Conservation (phyloP, 2,329 filamentous ascomycete genomes). For the Aspergillus fischeri region DNA sequence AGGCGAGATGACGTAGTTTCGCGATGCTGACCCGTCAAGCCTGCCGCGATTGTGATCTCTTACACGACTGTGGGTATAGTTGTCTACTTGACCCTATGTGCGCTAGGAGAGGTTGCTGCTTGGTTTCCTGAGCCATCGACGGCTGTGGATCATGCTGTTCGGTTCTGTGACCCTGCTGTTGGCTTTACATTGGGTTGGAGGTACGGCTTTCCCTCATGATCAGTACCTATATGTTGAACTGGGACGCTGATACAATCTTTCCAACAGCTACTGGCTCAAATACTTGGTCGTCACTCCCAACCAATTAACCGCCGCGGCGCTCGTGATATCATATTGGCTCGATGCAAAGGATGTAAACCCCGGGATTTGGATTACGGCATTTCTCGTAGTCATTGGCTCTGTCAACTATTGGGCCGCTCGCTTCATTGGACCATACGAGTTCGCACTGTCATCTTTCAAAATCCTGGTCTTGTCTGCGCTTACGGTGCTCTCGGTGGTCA, state of each 20-base stretch:
- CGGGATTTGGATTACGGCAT: conserved; percentile 71
- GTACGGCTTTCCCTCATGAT: conserved; percentile 33
- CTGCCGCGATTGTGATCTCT: conserved; percentile 34
- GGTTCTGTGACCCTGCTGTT: conserved; percentile 74
- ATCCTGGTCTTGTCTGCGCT: conserved; percentile 61
- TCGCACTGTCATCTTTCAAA: conserved; percentile 58
- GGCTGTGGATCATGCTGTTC: conserved; percentile 72
- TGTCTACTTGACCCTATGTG: conserved; percentile 73
- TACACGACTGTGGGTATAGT: conserved; percentile 42
- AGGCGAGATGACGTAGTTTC: background rate
- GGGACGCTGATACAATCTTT: conserved; percentile 8
- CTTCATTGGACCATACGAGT: conserved; percentile 63
- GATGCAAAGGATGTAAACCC: conserved; percentile 62
- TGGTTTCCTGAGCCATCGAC: conserved; percentile 72
- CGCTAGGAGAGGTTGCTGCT: conserved; percentile 74
- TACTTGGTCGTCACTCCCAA: conserved; percentile 84
- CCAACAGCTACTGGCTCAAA: conserved; percentile 55
- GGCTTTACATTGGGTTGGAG: conserved; percentile 73
- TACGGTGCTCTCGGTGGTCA: conserved; percentile 60
- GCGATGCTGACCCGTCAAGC: conserved; percentile 17
- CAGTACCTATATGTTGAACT: too few species aligned
- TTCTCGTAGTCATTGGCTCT: conserved; percentile 56
- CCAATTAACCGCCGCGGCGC: conserved; percentile 70
- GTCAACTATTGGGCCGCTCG: conserved; percentile 66
- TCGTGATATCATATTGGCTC: conserved; percentile 77